Evolutionary conservation across 2,329 filamentous ascomycete genomes (phyloP), one percentile per base, ranked within the genome.

Genomic region (Blastomyces emzantsi): DNA sequence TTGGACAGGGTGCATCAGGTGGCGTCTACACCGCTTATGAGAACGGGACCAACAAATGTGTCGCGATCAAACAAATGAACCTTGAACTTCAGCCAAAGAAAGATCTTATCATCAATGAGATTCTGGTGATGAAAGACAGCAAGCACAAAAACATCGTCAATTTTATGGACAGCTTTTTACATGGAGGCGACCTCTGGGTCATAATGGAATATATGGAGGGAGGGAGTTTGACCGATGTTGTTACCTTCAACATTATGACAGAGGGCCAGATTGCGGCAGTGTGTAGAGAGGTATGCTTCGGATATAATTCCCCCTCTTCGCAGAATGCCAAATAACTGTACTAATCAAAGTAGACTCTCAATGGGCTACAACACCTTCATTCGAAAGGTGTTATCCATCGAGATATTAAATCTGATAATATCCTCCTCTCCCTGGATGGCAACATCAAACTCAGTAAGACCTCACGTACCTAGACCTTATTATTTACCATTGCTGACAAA

Each of bases 141-240:
- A 94, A 90, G 64, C 94, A 99, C 74, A 93, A 92, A 71, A 97
- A 97, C 74, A 96, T 99, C 77, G 94, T 99, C 78, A 99, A 99
- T 77, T 99, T 97, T 77, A 93, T 97, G 79, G 94, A 97, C 80
- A 97, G 92, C 75, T 97, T 92, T 75, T 82, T 99, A 13, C 89
- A 92, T 64, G 85, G 86, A 15, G 90, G 93, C 54, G 94, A 97
- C 75, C 80, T 99, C 39, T 99, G 94, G 94, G 94, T 99, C 1
- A 91, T 97, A 43, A 99, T 99, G 94, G 94, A 99, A 78, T 99
- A 93, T 73, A 99, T 99, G 94, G 93, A 99, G 76, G 94, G 94
- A 65, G 94, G 94, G 67, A 97, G 92, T 77, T 81, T 99, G 74
- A 99, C 94, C 13, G 94, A 99, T 76, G 94, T 99, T 62, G 94